Evolutionary conservation across 2,329 filamentous ascomycete genomes (phyloP).

Genomic region (Periconia digitata): DNA sequence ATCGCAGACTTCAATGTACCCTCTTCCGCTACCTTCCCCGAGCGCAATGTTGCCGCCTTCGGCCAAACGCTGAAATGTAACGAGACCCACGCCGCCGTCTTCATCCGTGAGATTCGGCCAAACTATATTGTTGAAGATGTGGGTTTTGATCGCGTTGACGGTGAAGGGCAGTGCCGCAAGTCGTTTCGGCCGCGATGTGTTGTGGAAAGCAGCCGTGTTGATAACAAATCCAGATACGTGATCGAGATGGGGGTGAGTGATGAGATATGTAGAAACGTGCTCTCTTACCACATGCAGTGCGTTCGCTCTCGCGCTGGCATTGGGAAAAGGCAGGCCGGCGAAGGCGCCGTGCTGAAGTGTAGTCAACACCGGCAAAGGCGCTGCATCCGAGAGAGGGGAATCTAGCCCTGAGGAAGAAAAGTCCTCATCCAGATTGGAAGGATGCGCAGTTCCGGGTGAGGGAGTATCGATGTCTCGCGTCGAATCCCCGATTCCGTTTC

Average conservation of each 20-base stretch:
- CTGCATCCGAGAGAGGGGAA: conserved; percentile 29
- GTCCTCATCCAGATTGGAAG: conserved; percentile 28
- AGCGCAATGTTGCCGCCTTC: conserved; percentile 86
- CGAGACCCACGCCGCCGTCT: conserved; percentile 87
- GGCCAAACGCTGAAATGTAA: conserved; percentile 85
- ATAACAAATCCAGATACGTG: conserved; percentile 90
- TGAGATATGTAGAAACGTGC: conserved; percentile 83
- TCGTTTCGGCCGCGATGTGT: conserved; percentile 75
- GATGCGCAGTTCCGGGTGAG: conserved; percentile 26
- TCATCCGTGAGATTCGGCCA: conserved; percentile 98
- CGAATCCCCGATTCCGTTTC: background rate
- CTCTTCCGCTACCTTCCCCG: conserved; percentile 75
- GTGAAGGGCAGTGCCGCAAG: conserved; percentile 84
- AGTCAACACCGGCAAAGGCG: conserved; percentile 50
- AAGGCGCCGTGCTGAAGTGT: conserved; percentile 71
- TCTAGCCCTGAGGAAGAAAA: conserved; percentile 19
- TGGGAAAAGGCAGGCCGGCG: conserved; percentile 71
- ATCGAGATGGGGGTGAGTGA: conserved; percentile 96
- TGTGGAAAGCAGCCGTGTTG: conserved; percentile 85
- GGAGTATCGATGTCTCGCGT: conserved; percentile 15
- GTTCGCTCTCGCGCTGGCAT: conserved; percentile 70
- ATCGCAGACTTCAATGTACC: conserved; percentile 86
- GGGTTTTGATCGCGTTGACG: conserved; percentile 87
- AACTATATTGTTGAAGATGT: conserved; percentile 97
- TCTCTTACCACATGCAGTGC: conserved; percentile 76